A percentile compares a stretch with the other conserved stretches of the same genome.
phyloP scores from a whole-genome alignment of 768 basidiomycete genomes.

The Podaxis sp. region DNA sequence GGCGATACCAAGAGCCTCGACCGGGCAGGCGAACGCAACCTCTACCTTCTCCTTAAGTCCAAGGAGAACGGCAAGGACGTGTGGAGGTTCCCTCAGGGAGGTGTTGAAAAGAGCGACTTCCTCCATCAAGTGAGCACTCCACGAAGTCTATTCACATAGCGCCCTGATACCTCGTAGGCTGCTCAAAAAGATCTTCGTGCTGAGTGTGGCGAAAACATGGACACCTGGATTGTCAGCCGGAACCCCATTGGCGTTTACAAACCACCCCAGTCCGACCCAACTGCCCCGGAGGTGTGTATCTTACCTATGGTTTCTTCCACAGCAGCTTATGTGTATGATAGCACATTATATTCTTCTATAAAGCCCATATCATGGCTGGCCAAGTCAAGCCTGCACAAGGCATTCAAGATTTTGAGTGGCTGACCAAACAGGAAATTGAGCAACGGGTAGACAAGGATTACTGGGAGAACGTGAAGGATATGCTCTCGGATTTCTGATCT shows the following conservation, averaged over 20 bases:
- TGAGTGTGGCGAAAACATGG: conserved; percentile 81
- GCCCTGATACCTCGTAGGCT: conserved; percentile 43
- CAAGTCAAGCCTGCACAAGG: conserved; percentile 59
- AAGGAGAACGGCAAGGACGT: conserved; percentile 43
- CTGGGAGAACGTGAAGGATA: conserved; percentile 77
- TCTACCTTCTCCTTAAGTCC: conserved; percentile 79
- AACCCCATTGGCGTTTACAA: conserved; percentile 83
- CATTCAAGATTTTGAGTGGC: conserved; percentile 86
- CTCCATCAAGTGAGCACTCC: conserved; percentile 66
- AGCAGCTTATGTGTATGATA: conserved; percentile 26
- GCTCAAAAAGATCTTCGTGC: conserved; percentile 68
- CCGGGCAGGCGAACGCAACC: conserved; percentile 77
- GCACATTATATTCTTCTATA: conserved; percentile 86
- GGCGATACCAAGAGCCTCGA: conserved; percentile 75
- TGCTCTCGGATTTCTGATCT: conserved; percentile 66
- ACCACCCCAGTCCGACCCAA: conserved; percentile 34
- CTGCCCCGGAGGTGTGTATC: conserved; percentile 35
- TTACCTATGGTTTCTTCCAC: neutral
- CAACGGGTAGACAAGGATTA: conserved; percentile 64
- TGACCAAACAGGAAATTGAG: conserved; percentile 89
- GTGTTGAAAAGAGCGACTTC: conserved; percentile 58
- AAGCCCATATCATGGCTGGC: conserved; percentile 90
- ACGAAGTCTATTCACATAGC: neutral
- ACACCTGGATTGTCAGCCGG: conserved; percentile 90
- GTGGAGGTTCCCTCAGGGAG: conserved; percentile 84